Evolutionary conservation across 768 basidiomycete species (phyloP), one percentile per base, ranked within the genome.

Genomic region (Clathrus columnatus): DNA sequence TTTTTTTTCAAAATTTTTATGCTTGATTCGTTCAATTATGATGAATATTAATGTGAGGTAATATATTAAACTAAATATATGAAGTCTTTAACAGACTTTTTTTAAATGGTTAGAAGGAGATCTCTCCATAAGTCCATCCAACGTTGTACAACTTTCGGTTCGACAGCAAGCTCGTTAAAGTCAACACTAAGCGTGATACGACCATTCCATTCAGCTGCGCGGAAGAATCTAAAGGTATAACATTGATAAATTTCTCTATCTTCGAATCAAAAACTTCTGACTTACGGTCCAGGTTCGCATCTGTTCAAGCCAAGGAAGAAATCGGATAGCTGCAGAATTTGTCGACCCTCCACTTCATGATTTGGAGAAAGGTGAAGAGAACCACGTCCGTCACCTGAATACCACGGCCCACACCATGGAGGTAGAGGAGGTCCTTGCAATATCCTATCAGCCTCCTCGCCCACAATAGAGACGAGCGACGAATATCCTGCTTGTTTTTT

Each of bases 251-350:
- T 20, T 29, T 20, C 50, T 7, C 23, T 2, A 36, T 24, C 7
- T 7, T 32, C 16, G 7, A 16, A 42, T n/a, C 21, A 23, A n/a
- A n/a, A n/a, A n/a, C n/a, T n/a, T n/a, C 10, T n/a, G 21, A 65
- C 67, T 48, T 60, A 67, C 67, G 67, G 66, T 2, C 62, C 66
- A 20, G 67, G 67, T 30, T 66, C 61, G 2, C 50, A 52, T 45
- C 61, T 56, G 50, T 67, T 67, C 36, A 67, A 6, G 1, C 62
- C 58, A 6, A 62, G 58, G 50, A 67, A 63, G 57, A 60, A 63
- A 8, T 62, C 60, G 1, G n/a, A 28, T 23, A 67, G 27, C 14
- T 17, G 42, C 23, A 66, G 42, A 8, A 59, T 36, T 6, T 50
- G 14, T 3, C 41, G 18, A 3, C 60, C 63, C 7, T 26, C 36